Evolutionary conservation across 768 basidiomycete species (phyloP), one percentile per base, ranked within the genome.

Genomic region (Clitopilus hobsonii): DNA sequence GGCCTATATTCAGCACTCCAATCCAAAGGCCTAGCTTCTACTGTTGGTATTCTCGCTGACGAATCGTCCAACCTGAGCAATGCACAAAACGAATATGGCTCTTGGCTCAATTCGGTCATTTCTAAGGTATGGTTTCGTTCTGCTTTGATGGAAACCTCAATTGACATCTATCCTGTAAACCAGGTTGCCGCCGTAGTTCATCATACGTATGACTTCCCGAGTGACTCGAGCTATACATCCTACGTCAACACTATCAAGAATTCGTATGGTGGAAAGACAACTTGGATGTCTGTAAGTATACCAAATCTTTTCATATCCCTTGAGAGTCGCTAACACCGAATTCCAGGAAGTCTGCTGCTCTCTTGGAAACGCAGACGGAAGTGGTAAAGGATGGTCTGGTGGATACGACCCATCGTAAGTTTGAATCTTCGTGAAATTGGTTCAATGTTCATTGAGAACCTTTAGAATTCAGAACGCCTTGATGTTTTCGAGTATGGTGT

Each of bases 151-250:
- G 22, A 8, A 16, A 11, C 3, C 5, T 2, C 7, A 38, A 20
- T 27, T 36, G 22, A 16, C 18, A 20, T 36, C 45, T 16, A 1
- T 26, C 28, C 18, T 38, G 2, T 24, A 28, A 54, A 70, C n/a
- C n/a, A n/a, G 67, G 69, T 78, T 3, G 67, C 68, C 8, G 74
- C 70, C 11, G 58, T 77, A 24, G 70, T 70, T 11, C 76, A 76
- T 51, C 76, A 78, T 56, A 74, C 74, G n/a, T 78, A 77, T 57
- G 73, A 74, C 49, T 78, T 77, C 60, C 72, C 74, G 2, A 68
- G 62, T n/a, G 75, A 75, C 54, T 54, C 66, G 5, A 66, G 63
- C 54, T 74, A 74, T 49, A 58, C 61, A 0, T 64, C 63, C 3
- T 73, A 68, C 30, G 54, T 70, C 51, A 67, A 58, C 36, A 67